A percentile compares a stretch with the other conserved stretches of the same genome.
Conservation (phyloP, 345 rosid species). For the Rubroshorea leprosula region DNA sequence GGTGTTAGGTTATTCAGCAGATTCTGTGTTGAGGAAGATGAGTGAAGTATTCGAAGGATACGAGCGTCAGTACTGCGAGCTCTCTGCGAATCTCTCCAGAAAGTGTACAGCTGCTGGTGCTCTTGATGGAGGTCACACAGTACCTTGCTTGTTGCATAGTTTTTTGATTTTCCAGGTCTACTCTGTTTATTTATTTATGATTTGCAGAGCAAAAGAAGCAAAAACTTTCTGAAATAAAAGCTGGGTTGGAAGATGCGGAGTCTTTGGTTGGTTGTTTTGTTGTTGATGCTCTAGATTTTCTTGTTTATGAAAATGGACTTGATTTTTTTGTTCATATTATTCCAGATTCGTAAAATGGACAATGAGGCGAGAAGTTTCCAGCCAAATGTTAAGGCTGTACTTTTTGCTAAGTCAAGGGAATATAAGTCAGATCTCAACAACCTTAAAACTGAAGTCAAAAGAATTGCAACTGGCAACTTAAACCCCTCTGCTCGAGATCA, state of each 20-base stretch:
- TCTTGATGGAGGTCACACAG: slow-evolving; percentile 30
- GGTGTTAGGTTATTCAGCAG: background rate
- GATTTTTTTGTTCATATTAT: slow-evolving; percentile 5
- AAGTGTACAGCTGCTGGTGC: slow-evolving; percentile 27
- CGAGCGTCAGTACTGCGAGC: slow-evolving; percentile 24
- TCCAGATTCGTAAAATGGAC: slow-evolving; percentile 55
- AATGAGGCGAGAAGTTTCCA: slow-evolving; percentile 52
- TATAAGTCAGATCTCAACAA: slow-evolving; percentile 43
- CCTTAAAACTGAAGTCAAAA: slow-evolving; percentile 36
- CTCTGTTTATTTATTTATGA: slow-evolving; percentile 1
- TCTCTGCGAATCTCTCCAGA: slow-evolving; percentile 26
- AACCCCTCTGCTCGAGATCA: slow-evolving; percentile 33
- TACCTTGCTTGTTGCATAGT: background rate
- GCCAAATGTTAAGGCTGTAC: slow-evolving; percentile 33
- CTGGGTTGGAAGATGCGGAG: slow-evolving; percentile 50
- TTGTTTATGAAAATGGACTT: background rate
- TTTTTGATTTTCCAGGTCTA: background rate
- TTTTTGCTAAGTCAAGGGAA: slow-evolving; percentile 47
- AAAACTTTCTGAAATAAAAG: slow-evolving; percentile 40
- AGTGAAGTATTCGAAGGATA: slow-evolving; percentile 33
- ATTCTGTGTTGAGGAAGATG: slow-evolving; percentile 17
- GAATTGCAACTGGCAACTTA: slow-evolving; percentile 22
- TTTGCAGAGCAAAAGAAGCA: slow-evolving; percentile 48
- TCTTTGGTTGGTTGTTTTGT: slow-evolving; percentile 28
- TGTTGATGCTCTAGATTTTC: slow-evolving; percentile 1